These are phyloP conservation scores for Pseudopyricularia javanii DNA, from an alignment of 2,329 filamentous ascomycete species.

Conservation along the genomic window DNA sequence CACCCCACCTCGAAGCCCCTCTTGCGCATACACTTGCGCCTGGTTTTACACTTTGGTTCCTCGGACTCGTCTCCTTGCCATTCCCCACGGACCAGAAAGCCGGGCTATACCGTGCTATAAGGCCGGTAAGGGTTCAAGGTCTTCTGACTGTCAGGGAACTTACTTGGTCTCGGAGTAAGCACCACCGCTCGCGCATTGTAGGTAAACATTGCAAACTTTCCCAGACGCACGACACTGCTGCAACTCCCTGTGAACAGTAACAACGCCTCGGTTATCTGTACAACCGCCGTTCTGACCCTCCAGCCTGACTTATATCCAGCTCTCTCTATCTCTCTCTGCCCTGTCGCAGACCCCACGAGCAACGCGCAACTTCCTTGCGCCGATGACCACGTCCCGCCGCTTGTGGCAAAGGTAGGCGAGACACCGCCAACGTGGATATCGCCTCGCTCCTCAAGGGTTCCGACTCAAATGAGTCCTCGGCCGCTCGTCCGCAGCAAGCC, in stretches of 20 bases:
- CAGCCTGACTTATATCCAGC: neutral
- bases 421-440: constrained; percentile 84
- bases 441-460: constrained; percentile 69
- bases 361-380: constrained; percentile 8
- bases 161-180: no score
- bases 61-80: neutral
- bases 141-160: neutral
- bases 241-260: neutral
- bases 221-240: neutral
- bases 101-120: neutral
- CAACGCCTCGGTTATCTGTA: neutral
- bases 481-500: constrained; percentile 26
- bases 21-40: neutral
- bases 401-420: constrained; percentile 20
- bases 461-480: constrained; percentile 59
- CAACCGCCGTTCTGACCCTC: neutral
- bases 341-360: neutral
- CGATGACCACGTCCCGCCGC: constrained; percentile 18
- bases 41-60: neutral
- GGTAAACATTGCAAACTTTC: neutral
- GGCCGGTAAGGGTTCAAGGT: neutral
- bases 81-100: neutral
- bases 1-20: neutral
- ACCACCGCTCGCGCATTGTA: no score
- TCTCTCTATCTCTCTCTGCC: no score